Evolutionary conservation across 192 early-diverging fungal genomes (phyloP).

Genomic region (Rhizophagus clarus): DNA sequence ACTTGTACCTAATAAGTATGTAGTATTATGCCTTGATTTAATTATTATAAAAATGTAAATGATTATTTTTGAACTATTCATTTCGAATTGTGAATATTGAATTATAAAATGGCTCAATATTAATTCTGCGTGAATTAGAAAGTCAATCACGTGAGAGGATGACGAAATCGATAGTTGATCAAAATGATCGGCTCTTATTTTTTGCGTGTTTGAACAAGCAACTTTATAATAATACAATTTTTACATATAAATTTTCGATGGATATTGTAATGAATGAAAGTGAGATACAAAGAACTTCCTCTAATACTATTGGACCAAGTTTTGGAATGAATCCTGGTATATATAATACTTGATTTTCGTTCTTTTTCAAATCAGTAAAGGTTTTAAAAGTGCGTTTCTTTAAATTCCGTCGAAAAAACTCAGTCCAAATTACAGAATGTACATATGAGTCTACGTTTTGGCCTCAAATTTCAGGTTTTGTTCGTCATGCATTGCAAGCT

Average conservation of each 20-base stretch:
- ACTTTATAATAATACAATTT: background rate
- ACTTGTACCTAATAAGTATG: too few species aligned
- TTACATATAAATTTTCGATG: background rate
- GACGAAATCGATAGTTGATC: too few species aligned
- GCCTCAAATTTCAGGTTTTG: constrained; percentile 31
- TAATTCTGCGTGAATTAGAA: too few species aligned
- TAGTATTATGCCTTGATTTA: too few species aligned
- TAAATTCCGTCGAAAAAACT: background rate
- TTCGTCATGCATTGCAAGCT: constrained; percentile 15
- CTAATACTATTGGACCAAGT: background rate
- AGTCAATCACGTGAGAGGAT: too few species aligned
- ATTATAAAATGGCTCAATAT: too few species aligned
- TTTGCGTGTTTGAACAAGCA: too few species aligned
- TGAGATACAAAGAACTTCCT: background rate
- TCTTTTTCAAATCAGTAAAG: too few species aligned
- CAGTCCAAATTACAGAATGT: constrained; percentile 16
- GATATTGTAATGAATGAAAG: background rate
- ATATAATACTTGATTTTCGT: background rate
- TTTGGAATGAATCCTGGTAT: background rate
- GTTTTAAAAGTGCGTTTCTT: background rate
- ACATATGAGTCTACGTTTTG: constrained; percentile 28
- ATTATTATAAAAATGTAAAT: too few species aligned
- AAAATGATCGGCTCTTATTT: too few species aligned
- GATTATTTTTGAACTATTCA: too few species aligned
- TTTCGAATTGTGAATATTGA: too few species aligned